Conservation (phyloP, 73 alveolate species). For the Paramecium bursaria region DNA sequence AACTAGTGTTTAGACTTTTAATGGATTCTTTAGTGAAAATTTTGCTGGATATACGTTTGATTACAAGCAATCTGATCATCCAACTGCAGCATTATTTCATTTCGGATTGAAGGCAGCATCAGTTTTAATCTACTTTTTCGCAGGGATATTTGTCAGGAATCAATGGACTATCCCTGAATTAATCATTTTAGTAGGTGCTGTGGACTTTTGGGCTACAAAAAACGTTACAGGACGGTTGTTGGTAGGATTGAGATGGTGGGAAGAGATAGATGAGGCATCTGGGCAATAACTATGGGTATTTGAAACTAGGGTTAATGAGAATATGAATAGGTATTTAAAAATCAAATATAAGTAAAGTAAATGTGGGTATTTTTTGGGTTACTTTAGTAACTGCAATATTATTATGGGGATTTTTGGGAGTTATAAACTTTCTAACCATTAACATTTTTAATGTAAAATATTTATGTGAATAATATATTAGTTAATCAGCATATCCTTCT, state of each 20-base stretch:
- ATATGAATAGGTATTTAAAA: too few relatives aligned
- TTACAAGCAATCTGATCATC: slow-evolving; percentile 56
- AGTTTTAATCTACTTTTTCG: slow-evolving; percentile 17
- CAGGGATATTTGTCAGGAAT: slow-evolving; percentile 41
- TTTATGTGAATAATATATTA: neutral
- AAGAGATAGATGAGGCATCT: slow-evolving; percentile 84
- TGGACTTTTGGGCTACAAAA: slow-evolving; percentile 88
- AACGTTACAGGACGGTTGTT: slow-evolving; percentile 86
- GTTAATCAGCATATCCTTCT: slow-evolving; percentile 45
- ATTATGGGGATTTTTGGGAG: slow-evolving; percentile 46
- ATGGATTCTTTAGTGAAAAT: slow-evolving; percentile 43
- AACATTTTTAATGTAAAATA: slow-evolving; percentile 40
- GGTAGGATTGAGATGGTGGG: slow-evolving; percentile 95
- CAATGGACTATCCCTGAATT: slow-evolving; percentile 55
- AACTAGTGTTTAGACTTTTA: slow-evolving; percentile 9
- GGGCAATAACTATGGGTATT: slow-evolving; percentile 55
- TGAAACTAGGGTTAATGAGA: slow-evolving; percentile 59
- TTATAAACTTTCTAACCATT: neutral
- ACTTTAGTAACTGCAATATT: slow-evolving; percentile 2
- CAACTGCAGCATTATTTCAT: slow-evolving; percentile 37
- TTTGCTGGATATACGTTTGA: slow-evolving; percentile 50
- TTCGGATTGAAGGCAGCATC: slow-evolving; percentile 22
- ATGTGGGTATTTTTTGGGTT: slow-evolving; percentile 30
- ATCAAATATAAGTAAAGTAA: slow-evolving; percentile 32
- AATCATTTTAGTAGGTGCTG: slow-evolving; percentile 70